Base-by-base conservation (phyloP, 2,329 filamentous ascomycete species). In the Ophiocordyceps sinensis region DNA sequence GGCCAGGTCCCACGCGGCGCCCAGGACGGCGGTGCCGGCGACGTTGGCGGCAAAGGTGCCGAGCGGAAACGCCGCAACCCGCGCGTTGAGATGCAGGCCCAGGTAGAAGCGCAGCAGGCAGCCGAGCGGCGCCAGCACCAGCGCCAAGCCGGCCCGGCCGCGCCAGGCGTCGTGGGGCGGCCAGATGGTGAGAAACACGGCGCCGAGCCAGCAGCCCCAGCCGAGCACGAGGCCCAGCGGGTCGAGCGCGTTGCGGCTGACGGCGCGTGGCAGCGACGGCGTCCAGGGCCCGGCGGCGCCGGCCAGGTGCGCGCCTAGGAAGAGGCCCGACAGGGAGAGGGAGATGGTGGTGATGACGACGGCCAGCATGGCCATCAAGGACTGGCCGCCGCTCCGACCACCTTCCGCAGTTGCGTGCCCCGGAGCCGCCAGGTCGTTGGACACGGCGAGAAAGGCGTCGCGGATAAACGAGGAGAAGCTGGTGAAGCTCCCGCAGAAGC, bases 401-500 rank as follows among this genome's bases (percentile, higher is more conserved):
- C 64, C 54, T 1, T 65, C 57, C 0, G 62, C 57, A 1, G 63
- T 57, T 1, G 61, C 56, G 17, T 7, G 23, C 23, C 63, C 60
- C 0, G 59, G 55, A 2, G 58, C 54, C 10, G 60, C 63, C 11
- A 93, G 62, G 47, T 82, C 72, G 54, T 94, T 91, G 4, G 84
- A 79, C 15, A 93, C 62, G 0, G 85, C 81, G 19, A 94, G 70
- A 55, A 93, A 94, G 13, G 71, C 62, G 51, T 94, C 88, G 7
- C 84, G 73, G 37, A 88, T 79, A 55, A 94, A 93, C 17, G 80
- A 78, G 0, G 87, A 94, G 60, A 94, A 94, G 10, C 82, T 88
- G 0, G 88, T 95, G 53, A 91, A 85, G 49, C 83, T 88, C 46
- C 89, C 85, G 53, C 86, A 94, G 59, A 91, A 91, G 11, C 83